Conservation (phyloP, 352 stramenopile genomes). For the Blastocystis sp. region DNA sequence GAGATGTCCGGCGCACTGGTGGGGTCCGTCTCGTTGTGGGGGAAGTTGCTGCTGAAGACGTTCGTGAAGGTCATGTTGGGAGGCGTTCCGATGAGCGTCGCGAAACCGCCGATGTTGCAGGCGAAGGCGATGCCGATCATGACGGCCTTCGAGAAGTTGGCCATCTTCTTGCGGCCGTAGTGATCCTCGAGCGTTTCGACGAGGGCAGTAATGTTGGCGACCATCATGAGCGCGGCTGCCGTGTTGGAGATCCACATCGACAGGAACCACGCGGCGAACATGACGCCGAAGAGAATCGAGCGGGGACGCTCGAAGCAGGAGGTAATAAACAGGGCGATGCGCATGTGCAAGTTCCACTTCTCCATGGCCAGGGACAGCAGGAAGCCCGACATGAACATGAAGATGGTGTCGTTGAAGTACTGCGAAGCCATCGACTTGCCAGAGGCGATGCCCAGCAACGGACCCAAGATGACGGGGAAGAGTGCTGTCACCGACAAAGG, state of each 20-base stretch:
- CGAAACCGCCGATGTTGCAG: constrained; percentile 35
- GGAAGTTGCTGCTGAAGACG: background rate
- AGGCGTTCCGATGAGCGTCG: constrained; percentile 29
- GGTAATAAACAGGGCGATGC: constrained; percentile 13
- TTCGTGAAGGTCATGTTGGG: constrained; percentile 44
- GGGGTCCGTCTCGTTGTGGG: background rate
- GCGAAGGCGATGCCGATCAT: constrained; percentile 53
- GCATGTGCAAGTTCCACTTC: constrained; percentile 32
- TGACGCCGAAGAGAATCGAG: constrained; percentile 36
- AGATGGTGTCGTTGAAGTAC: constrained; percentile 53
- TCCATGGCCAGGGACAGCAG: constrained; percentile 42
- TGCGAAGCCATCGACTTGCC: background rate
- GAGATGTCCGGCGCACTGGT: constrained; percentile 10
- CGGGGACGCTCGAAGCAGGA: constrained; percentile 24
- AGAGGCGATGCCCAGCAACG: background rate
- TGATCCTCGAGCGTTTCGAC: constrained; percentile 15
- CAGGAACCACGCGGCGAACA: constrained; percentile 43
- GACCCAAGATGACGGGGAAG: constrained; percentile 35
- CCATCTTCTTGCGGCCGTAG: constrained; percentile 41
- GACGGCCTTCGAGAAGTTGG: constrained; percentile 19
- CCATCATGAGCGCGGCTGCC: constrained; percentile 50
- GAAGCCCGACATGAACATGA: constrained; percentile 47
- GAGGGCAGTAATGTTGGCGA: constrained; percentile 7
- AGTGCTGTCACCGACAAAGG: constrained; percentile 15
- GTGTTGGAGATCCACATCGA: constrained; percentile 56